These are phyloP conservation scores for Aspergillus ostianus DNA, from an alignment of 495 filamentous ascomycete genomes.

Conservation along the genomic window DNA sequence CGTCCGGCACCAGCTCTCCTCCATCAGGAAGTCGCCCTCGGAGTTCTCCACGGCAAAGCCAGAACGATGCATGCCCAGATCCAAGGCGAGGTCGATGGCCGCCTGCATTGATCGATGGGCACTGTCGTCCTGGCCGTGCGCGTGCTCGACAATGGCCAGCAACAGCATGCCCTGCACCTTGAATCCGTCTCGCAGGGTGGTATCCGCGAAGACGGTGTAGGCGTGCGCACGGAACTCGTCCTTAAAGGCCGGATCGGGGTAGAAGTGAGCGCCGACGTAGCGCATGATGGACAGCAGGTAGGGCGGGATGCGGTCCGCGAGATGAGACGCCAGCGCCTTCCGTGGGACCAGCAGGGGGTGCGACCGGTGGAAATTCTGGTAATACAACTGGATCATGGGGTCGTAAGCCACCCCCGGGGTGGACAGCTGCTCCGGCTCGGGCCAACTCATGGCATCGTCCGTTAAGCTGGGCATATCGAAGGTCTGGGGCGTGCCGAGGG, in stretches of 20 bases:
- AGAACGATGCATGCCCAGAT: conserved; percentile 63
- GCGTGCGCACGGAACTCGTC: conserved; percentile 57
- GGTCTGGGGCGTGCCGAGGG: background rate
- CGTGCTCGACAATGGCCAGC: conserved; percentile 66
- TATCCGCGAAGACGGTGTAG: conserved; percentile 49
- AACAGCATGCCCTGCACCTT: conserved; percentile 71
- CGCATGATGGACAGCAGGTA: conserved; percentile 60
- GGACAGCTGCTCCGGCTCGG: conserved; percentile 14
- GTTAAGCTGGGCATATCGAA: conserved; percentile 6
- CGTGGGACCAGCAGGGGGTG: conserved; percentile 65
- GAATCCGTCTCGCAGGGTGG: conserved; percentile 56
- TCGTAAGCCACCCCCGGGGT: conserved; percentile 27
- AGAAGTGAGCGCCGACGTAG: conserved; percentile 59
- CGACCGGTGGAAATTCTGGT: conserved; percentile 62
- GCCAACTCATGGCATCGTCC: conserved; percentile 7
- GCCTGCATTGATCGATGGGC: conserved; percentile 59
- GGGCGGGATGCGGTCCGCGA: conserved; percentile 20
- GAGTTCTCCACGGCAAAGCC: conserved; percentile 34
- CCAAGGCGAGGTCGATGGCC: conserved; percentile 62
- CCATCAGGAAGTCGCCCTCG: conserved; percentile 49
- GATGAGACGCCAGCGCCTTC: conserved; percentile 46
- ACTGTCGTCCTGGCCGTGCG: conserved; percentile 57
- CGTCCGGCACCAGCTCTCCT: conserved; percentile 75
- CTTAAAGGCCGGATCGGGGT: conserved; percentile 21
- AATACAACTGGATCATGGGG: conserved; percentile 51